Base-by-base conservation (phyloP, 177 flowering plant genomes). In the Tripterygium wilfordii region DNA sequence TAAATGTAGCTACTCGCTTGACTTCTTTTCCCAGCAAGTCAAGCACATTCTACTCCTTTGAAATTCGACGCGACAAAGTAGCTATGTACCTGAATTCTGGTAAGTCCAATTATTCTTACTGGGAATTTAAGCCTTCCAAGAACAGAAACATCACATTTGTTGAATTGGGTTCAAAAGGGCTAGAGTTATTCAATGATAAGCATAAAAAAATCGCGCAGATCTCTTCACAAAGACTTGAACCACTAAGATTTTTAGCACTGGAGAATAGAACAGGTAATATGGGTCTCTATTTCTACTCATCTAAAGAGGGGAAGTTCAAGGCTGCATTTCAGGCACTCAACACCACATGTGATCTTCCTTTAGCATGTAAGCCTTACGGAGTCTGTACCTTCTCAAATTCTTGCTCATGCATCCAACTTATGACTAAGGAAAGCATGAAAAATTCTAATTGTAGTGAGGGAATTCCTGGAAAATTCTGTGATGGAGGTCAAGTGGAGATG, bases 321-420 rank as follows among this genome's bases (percentile, higher is more conserved):
- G 68, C 78, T 21, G 65, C 88, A 2, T 82, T 76, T 48, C 74
- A 64, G 65, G 88, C 83, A 35, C 48, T 85, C 1, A 78, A 75
- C 57, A 45, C 22, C 3, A 83, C 74, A 0, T 91, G 98, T 62
- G 92, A 91, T 49, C 89, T 88, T 63, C 98, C 98, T 5, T 24
- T 75, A 22, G 71, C 86, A 0, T 91, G 98, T 51, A 69, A 73
- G 13, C 75, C 80, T 14, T 88, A 76, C 28, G 80, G 77, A 0
- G 62, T 88, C 7, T 91, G 98, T 48, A 88, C 84, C 1, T 63
- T 66, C 31, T 66, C 80, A 16, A 67, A 72, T 36, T 10, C 68
- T 4, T 88, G 95, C 43, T 73, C 79, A 0, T 87, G 91, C 51
- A 73, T 90, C n/a, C 45, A 51, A 21, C 22, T 71, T 5, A 28